Evolutionary conservation across 2,329 filamentous ascomycete genomes (phyloP).

Genomic region (Diaporthe helianthi): DNA sequence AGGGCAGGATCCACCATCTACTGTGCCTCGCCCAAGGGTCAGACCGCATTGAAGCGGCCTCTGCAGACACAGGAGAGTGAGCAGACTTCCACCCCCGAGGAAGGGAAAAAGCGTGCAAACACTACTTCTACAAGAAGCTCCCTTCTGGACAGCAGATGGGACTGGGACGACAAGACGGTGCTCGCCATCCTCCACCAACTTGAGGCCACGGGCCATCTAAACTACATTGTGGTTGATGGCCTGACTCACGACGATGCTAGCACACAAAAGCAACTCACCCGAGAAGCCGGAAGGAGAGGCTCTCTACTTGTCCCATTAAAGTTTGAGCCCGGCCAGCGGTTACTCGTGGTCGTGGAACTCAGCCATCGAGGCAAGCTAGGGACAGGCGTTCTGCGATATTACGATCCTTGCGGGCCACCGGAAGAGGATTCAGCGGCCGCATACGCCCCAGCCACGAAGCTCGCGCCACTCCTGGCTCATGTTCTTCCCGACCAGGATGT

Average conservation of each 20-base stretch:
- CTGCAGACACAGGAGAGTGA: background rate
- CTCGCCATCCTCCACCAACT: conserved; percentile 20
- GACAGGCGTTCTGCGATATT: background rate
- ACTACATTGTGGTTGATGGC: conserved; percentile 14
- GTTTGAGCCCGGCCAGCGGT: background rate
- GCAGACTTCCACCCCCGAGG: background rate
- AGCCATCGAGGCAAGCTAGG: background rate
- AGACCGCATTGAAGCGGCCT: background rate
- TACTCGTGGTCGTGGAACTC: conserved; percentile 11
- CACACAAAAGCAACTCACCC: background rate
- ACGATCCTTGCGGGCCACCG: background rate
- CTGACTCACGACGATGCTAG: background rate
- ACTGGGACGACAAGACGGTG: conserved; percentile 27
- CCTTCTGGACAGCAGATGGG: background rate
- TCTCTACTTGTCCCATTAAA: conserved; percentile 1
- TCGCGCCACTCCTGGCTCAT: background rate
- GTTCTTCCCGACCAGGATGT: conserved; percentile 1
- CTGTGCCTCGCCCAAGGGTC: background rate
- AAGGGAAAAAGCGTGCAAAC: conserved; percentile 7
- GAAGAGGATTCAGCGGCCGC: background rate
- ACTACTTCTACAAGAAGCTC: background rate
- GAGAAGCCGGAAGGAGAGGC: background rate
- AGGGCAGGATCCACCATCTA: conserved; percentile 12
- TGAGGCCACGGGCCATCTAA: background rate
- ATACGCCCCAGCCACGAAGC: background rate